Conservation (phyloP, 2,329 filamentous ascomycete genomes). For the Teratosphaeria gauchensis region DNA sequence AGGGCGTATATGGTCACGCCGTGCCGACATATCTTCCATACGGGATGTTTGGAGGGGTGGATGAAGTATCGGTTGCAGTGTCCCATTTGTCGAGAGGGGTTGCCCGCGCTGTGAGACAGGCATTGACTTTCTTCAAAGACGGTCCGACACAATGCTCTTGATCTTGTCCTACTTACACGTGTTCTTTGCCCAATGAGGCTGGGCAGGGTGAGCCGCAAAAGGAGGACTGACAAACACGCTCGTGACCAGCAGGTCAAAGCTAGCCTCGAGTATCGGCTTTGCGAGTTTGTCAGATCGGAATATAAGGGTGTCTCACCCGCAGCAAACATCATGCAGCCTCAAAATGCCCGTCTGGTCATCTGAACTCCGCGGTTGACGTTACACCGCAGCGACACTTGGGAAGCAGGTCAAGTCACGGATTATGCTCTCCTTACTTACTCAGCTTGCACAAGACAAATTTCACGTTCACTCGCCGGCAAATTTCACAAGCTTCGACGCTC, state of each 20-base stretch:
- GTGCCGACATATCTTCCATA: constrained; percentile 93
- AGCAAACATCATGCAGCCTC: background rate
- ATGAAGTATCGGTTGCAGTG: constrained; percentile 89
- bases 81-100: constrained; percentile 82
- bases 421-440: background rate
- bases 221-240: background rate
- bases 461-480: too few relatives aligned
- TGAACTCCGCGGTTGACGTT: background rate
- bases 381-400: background rate
- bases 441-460: too few relatives aligned
- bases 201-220: background rate
- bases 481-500: too few relatives aligned
- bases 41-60: constrained; percentile 84
- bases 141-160: too few relatives aligned
- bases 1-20: constrained; percentile 95
- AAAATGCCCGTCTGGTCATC: background rate
- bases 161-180: background rate
- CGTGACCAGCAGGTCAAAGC: background rate
- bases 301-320: background rate
- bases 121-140: too few relatives aligned
- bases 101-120: constrained; percentile 66
- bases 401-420: background rate
- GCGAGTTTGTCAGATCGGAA: background rate
- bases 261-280: background rate
- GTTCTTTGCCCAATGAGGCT: background rate